phyloP scores from a whole-genome alignment of 2,329 filamentous ascomycete species.

The Fusarium xyrophilum region DNA sequence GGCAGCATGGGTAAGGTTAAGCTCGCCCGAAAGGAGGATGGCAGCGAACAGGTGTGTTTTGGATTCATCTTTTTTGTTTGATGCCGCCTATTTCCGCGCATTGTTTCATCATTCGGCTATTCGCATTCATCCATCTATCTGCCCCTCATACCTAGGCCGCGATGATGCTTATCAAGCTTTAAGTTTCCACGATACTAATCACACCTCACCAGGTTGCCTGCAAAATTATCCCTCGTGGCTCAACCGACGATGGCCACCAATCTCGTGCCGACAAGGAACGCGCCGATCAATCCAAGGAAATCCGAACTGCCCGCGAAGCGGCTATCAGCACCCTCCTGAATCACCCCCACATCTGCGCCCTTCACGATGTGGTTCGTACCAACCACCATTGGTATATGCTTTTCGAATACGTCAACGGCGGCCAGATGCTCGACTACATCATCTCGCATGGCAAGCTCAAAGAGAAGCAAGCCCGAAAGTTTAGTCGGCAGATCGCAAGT shows the following conservation, averaged over 20 bases:
- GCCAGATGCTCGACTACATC: slow-evolving; percentile 99
- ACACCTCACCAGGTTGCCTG: slow-evolving; percentile 72
- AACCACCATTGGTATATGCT: slow-evolving; percentile 99
- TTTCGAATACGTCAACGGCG: slow-evolving; percentile 98
- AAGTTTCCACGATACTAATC: slow-evolving; percentile 23
- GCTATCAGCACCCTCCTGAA: slow-evolving; percentile 94
- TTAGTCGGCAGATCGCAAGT: slow-evolving; percentile 95
- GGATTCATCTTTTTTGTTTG: neutral
- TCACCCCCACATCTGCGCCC: slow-evolving; percentile 94
- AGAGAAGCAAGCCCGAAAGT: slow-evolving; percentile 97
- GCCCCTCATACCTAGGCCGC: slow-evolving; percentile 18
- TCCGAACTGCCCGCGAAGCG: slow-evolving; percentile 91
- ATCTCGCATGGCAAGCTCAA: slow-evolving; percentile 97
- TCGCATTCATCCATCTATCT: slow-evolving; percentile 4
- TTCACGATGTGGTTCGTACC: slow-evolving; percentile 93
- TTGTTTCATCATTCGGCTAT: neutral
- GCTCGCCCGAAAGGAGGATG: slow-evolving; percentile 87
- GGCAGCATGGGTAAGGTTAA: slow-evolving; percentile 99
- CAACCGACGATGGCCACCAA: slow-evolving; percentile 82
- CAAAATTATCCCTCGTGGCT: slow-evolving; percentile 93
- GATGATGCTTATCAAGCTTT: slow-evolving; percentile 1
- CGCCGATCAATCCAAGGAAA: slow-evolving; percentile 95
- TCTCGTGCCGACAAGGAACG: slow-evolving; percentile 78
- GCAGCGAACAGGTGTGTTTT: slow-evolving; percentile 80
- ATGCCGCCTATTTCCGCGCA: neutral